Evolutionary conservation across 2,329 filamentous ascomycete species (phyloP).

Genomic region (Moelleriella libera): DNA sequence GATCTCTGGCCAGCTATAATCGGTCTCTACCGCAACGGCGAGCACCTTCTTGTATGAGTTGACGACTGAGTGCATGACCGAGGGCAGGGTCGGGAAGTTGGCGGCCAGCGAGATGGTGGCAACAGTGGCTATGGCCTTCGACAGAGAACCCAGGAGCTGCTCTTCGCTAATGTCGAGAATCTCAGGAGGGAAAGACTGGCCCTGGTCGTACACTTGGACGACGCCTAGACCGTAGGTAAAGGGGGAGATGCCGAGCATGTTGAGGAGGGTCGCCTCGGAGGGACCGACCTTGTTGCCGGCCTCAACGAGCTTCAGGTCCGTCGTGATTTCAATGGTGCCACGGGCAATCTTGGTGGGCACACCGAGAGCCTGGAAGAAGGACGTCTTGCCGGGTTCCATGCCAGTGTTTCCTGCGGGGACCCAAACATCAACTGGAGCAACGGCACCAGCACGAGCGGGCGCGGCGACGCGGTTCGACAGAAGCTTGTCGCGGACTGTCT

Average conservation of each 20-base stretch:
- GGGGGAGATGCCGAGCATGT: conserved; percentile 99
- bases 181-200: conserved; percentile 73
- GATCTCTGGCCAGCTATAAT: conserved; percentile 90
- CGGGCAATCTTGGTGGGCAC: conserved; percentile 99
- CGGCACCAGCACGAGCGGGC: conserved; percentile 91
- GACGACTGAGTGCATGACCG: conserved; percentile 89
- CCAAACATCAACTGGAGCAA: conserved; percentile 88
- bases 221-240: conserved; percentile 99
- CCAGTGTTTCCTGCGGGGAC: conserved; percentile 97
- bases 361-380: conserved; percentile 99
- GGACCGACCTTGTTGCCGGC: conserved; percentile 87
- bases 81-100: conserved; percentile 93
- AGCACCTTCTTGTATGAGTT: conserved; percentile 98
- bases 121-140: conserved; percentile 71
- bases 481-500: conserved; percentile 85
- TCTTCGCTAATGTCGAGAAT: conserved; percentile 92
- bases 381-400: conserved; percentile 99
- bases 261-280: conserved; percentile 96
- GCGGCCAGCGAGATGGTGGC: conserved; percentile 80
- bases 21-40: conserved; percentile 77
- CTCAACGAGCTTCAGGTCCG: conserved; percentile 96
- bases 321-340: conserved; percentile 99
- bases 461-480: conserved; percentile 94
- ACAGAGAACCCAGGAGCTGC: conserved; percentile 78
- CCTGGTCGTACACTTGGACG: conserved; percentile 91